phyloP scores from a whole-genome alignment of 2,329 filamentous ascomycete genomes.

The Plectosphaerella cucumerina region DNA sequence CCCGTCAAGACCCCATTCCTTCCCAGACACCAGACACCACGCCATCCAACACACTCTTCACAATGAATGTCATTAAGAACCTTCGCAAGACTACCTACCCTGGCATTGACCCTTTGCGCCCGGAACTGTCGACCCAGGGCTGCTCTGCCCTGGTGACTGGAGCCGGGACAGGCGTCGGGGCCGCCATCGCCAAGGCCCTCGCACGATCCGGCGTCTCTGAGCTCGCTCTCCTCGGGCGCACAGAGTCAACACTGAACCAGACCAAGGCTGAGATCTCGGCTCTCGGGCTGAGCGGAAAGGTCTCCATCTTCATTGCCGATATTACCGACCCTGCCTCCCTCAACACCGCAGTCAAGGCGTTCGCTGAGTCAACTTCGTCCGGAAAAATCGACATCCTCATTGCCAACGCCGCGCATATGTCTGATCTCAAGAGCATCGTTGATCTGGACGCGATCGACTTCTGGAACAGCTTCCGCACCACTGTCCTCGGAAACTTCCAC shows the following conservation, averaged over 20 bases:
- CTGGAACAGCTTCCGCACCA: slow-evolving; percentile 20
- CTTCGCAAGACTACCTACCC: slow-evolving; percentile 17
- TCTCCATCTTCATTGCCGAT: slow-evolving; percentile 12
- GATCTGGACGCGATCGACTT: slow-evolving; percentile 16
- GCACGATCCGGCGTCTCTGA: slow-evolving; percentile 37
- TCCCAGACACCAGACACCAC: background rate
- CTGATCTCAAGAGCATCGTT: slow-evolving; percentile 10
- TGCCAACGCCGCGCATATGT: slow-evolving; percentile 20
- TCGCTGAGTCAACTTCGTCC: background rate
- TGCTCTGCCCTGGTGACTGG: slow-evolving; percentile 51
- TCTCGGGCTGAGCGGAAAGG: slow-evolving; percentile 12
- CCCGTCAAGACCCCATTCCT: background rate
- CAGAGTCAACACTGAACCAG: slow-evolving; percentile 14
- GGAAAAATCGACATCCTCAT: slow-evolving; percentile 20
- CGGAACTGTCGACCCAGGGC: slow-evolving; percentile 21
- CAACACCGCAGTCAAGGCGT: slow-evolving; percentile 2
- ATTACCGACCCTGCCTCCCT: slow-evolving; percentile 10
- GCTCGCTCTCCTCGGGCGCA: slow-evolving; percentile 41
- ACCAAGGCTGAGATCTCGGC: slow-evolving; percentile 15
- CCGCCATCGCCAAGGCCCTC: slow-evolving; percentile 36
- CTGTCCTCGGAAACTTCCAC: slow-evolving; percentile 16
- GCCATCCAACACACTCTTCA: accelerated
- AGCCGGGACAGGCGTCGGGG: slow-evolving; percentile 47
- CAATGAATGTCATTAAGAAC: slow-evolving; percentile 12
- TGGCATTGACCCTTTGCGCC: slow-evolving; percentile 17